These are phyloP conservation scores for Ceratobasidium sp. DNA, from an alignment of 1,284 basidiomycete genomes.

Conservation along the genomic window DNA sequence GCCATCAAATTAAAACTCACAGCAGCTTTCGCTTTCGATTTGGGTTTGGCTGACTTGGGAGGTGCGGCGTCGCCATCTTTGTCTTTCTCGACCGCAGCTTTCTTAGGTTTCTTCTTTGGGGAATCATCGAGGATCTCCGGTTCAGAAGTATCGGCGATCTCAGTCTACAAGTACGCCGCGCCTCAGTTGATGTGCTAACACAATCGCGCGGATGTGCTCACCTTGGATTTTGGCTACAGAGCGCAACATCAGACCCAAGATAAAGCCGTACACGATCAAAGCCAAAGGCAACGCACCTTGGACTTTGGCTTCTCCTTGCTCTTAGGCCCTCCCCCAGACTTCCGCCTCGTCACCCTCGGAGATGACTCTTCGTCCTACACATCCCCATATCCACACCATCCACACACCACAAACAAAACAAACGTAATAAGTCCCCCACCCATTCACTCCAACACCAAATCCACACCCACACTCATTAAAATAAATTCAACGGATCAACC, in stretches of 20 bases:
- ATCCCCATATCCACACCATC: too few relatives aligned
- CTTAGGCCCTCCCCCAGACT: not conserved
- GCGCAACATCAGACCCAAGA: not conserved
- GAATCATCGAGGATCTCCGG: not conserved
- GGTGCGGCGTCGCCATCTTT: not conserved
- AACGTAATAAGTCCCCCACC: too few relatives aligned
- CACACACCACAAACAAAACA: not conserved
- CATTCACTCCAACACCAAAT: too few relatives aligned
- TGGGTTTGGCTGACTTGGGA: conserved; percentile 5
- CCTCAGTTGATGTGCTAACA: not conserved
- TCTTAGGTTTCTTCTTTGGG: conserved; percentile 4
- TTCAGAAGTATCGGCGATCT: conserved; percentile 23
- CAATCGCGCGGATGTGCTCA: not conserved
- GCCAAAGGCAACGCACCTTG: conserved; percentile 7
- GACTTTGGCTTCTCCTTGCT: conserved; percentile 19
- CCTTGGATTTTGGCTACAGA: conserved; percentile 13
- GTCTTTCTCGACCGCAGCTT: not conserved
- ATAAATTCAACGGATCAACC: too few relatives aligned
- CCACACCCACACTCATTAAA: too few relatives aligned
- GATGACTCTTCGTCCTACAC: conserved; percentile 10
- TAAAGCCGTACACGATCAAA: not conserved
- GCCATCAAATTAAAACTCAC: too few relatives aligned
- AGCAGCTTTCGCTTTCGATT: not conserved
- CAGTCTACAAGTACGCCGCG: not conserved
- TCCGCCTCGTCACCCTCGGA: not conserved